A percentile compares a stretch with the other conserved stretches of the same genome.
Evolutionary conservation across 2,329 filamentous ascomycete species (phyloP).

Genomic region (Trichoderma oligosporum): DNA sequence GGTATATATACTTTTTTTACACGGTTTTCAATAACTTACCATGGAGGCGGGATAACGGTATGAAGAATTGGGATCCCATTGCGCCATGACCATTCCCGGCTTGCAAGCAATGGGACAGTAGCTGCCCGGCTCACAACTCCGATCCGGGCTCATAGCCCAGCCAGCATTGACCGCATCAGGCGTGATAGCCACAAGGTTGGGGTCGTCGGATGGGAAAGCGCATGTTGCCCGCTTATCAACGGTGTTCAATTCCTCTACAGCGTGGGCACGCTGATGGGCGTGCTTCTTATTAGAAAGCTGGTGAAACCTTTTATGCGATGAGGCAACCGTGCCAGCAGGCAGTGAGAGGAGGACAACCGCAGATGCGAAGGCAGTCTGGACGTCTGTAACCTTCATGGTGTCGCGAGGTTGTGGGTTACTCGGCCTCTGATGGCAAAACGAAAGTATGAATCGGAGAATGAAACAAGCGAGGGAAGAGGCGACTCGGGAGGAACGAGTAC

Average conservation of each 20-base stretch:
- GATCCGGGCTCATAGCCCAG: slow-evolving; percentile 76
- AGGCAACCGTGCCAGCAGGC: slow-evolving; percentile 35
- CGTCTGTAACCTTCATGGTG: slow-evolving; percentile 52
- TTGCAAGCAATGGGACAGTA: slow-evolving; percentile 78
- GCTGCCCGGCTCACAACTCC: slow-evolving; percentile 60
- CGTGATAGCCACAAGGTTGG: slow-evolving; percentile 65
- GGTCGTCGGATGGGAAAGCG: slow-evolving; percentile 58
- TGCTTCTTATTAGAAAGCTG: slow-evolving; percentile 42
- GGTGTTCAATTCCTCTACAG: slow-evolving; percentile 23
- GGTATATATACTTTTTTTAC: not conserved
- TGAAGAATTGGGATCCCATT: slow-evolving; percentile 69
- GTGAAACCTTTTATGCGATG: slow-evolving; percentile 35
- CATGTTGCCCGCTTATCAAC: slow-evolving; percentile 58
- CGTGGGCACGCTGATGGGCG: slow-evolving; percentile 30
- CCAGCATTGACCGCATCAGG: slow-evolving; percentile 63
- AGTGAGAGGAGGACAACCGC: slow-evolving; percentile 46
- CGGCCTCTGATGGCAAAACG: slow-evolving; percentile 1
- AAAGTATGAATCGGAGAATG: slow-evolving; percentile 12
- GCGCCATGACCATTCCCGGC: slow-evolving; percentile 69
- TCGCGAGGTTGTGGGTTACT: slow-evolving; percentile 20
- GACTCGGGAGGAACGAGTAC: slow-evolving; percentile 1
- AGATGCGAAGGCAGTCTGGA: slow-evolving; percentile 49
- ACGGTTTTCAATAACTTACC: slow-evolving; percentile 47
- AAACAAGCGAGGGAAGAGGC: slow-evolving; percentile 1
- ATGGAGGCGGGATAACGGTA: slow-evolving; percentile 70